A percentile compares a stretch with the other conserved stretches of the same genome.
Evolutionary conservation across 805 yeast species (phyloP).

Genomic region (Yarrowia sp.): DNA sequence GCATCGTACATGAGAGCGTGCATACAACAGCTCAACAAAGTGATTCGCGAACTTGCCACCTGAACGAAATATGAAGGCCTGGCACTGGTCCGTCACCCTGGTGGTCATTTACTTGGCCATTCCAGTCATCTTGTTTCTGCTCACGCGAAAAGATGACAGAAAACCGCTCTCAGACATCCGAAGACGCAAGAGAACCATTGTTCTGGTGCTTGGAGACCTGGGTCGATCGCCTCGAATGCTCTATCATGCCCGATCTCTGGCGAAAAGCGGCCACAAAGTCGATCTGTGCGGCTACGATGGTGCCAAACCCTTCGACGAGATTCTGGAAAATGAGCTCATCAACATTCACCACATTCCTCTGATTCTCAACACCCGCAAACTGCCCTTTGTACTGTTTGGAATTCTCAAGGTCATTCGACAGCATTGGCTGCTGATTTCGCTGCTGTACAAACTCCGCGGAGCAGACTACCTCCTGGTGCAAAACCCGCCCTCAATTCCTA

Average conservation of each 20-base stretch:
- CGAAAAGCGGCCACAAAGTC: slow-evolving; percentile 72
- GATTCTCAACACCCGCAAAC: slow-evolving; percentile 41
- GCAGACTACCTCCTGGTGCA: slow-evolving; percentile 71
- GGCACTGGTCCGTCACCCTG: slow-evolving; percentile 41
- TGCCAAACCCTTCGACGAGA: slow-evolving; percentile 43
- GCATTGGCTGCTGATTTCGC: slow-evolving; percentile 54
- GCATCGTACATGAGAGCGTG: slow-evolving; percentile 25
- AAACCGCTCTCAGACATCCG: slow-evolving; percentile 27
- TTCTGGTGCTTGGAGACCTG: slow-evolving; percentile 88
- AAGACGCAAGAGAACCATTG: slow-evolving; percentile 62
- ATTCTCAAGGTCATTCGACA: slow-evolving; percentile 66
- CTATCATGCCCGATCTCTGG: slow-evolving; percentile 83
- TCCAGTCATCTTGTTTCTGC: slow-evolving; percentile 42
- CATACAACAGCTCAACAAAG: slow-evolving; percentile 35
- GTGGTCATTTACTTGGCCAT: slow-evolving; percentile 42
- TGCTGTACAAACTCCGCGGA: slow-evolving; percentile 63
- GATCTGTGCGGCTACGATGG: slow-evolving; percentile 78
- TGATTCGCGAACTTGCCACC: slow-evolving; percentile 18
- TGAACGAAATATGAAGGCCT: slow-evolving; percentile 32
- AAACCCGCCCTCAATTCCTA: slow-evolving; percentile 93
- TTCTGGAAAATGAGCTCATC: slow-evolving; percentile 45
- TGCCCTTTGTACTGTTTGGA: slow-evolving; percentile 68
- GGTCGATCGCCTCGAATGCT: slow-evolving; percentile 96
- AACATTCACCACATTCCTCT: slow-evolving; percentile 48
- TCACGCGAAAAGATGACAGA: slow-evolving; percentile 40